Conservation (phyloP, 495 filamentous ascomycete species). For the Cudoniella acicularis region DNA sequence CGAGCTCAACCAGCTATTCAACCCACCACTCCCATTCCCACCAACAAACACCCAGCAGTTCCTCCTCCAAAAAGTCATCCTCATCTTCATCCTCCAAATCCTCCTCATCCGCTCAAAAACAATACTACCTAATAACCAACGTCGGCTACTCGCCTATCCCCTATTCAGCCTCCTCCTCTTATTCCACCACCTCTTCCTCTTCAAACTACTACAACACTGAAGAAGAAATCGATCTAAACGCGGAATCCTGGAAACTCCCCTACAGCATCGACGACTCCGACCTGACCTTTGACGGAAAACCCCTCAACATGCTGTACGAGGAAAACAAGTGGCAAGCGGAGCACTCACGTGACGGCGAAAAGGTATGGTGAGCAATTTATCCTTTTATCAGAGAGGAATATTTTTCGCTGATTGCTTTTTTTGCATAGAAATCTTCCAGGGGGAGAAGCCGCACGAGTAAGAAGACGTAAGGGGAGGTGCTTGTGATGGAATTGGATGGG, state of each 20-base stretch:
- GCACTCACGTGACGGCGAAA: constrained; percentile 7
- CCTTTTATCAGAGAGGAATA: background rate
- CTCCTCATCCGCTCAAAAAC: background rate
- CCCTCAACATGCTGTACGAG: constrained; percentile 52
- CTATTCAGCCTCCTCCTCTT: background rate
- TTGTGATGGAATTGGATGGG: background rate
- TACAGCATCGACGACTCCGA: constrained; percentile 55
- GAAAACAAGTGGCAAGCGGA: constrained; percentile 38
- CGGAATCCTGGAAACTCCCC: constrained; percentile 41
- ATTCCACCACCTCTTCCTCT: background rate
- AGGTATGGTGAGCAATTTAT: constrained; percentile 1
- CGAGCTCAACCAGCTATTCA: background rate
- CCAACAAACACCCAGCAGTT: background rate
- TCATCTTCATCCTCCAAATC: background rate
- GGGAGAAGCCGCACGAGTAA: background rate
- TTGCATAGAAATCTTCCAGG: background rate
- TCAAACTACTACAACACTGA: background rate
- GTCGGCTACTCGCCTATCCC: too few species aligned
- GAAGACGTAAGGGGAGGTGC: background rate
- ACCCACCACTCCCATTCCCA: background rate
- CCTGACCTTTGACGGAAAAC: constrained; percentile 54
- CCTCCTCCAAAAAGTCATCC: background rate
- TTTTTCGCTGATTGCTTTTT: background rate
- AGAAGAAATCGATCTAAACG: constrained; percentile 12
- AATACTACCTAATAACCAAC: constrained; percentile 22